Conservation (phyloP, 1,284 basidiomycete genomes). For the Somion occarium region DNA sequence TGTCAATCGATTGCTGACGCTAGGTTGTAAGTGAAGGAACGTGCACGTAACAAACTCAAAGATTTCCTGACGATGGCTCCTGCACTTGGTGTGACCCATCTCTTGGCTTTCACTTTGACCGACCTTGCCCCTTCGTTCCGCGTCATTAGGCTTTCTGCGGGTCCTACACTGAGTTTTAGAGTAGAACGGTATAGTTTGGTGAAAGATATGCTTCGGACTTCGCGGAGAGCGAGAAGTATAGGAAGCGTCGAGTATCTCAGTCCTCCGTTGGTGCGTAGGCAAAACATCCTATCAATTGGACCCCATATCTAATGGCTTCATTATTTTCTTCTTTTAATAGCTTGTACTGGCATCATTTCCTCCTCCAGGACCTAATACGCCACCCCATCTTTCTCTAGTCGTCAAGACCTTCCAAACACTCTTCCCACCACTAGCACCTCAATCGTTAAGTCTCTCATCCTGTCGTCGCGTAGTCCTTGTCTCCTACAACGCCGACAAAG, state of each 20-base stretch:
- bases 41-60: constrained; percentile 88
- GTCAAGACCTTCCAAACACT: constrained; percentile 88
- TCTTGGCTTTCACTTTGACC: constrained; percentile 89
- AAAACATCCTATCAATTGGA: not conserved
- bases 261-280: constrained; percentile 69
- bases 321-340: constrained; percentile 35
- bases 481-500: constrained; percentile 84
- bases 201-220: constrained; percentile 75
- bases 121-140: constrained; percentile 83
- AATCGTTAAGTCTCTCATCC: constrained; percentile 73
- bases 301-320: not conserved
- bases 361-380: constrained; percentile 63
- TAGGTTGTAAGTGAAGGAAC: constrained; percentile 59
- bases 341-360: constrained; percentile 77
- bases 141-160: constrained; percentile 85
- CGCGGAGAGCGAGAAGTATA: constrained; percentile 66
- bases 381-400: constrained; percentile 65
- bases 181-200: constrained; percentile 90
- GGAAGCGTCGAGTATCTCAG: constrained; percentile 79
- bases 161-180: constrained; percentile 93
- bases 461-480: constrained; percentile 91
- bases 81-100: constrained; percentile 87
- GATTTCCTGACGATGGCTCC: constrained; percentile 95
- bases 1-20: constrained; percentile 13
- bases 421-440: constrained; percentile 82